Base-by-base conservation (phyloP, 441 rosid genomes). In the Arabidopsis lyrata region DNA sequence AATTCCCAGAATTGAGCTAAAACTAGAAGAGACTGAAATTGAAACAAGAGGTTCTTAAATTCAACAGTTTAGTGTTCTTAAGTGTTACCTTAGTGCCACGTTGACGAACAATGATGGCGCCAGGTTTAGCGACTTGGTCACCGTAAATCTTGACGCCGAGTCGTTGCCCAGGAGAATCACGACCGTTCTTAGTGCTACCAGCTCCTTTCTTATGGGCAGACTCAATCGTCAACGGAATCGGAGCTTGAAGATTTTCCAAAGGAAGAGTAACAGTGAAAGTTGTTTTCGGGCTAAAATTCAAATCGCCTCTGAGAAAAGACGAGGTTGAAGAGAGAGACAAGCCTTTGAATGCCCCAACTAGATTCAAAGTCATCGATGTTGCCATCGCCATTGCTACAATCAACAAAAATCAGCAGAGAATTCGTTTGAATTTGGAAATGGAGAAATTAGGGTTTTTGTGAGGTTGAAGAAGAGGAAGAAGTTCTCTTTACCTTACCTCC, bases 181-280 rank as follows among this genome's bases (percentile, higher is more conserved):
- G 98, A 73, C 97, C 98, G 57, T 92, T 95, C 86, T 95, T 95
- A 10, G 98, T 95, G 55, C 99, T 95, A 2, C 98, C 99, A 8
- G 97, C 97, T 67, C 99, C 98, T 78, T 95, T 95, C 84, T 95
- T 95, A 82, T 95, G 99, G 18, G 99, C 99, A 72, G 89, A 85
- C 70, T 92, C 87, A 31, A 95, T 89, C 1, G 90, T 88, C 63
- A 87, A 60, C 1, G 93, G 93, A 59, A 84, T 15, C 64, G 87
- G 82, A 42, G 87, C 76, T 61, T 77, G 77, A 13, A 77, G 73
- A 0, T 72, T 72, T 34, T 81, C 79, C 56, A 12, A 53, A 2
- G 92, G 90, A n/a, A 75, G 66, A 15, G 88, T 77, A 24, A 84
- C 76, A 12, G 85, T 68, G 76, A 73, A 77, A 29, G 77, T 60